Base-by-base conservation (phyloP, 176 grass and related monocot genomes). In the Eleusine coracana region DNA sequence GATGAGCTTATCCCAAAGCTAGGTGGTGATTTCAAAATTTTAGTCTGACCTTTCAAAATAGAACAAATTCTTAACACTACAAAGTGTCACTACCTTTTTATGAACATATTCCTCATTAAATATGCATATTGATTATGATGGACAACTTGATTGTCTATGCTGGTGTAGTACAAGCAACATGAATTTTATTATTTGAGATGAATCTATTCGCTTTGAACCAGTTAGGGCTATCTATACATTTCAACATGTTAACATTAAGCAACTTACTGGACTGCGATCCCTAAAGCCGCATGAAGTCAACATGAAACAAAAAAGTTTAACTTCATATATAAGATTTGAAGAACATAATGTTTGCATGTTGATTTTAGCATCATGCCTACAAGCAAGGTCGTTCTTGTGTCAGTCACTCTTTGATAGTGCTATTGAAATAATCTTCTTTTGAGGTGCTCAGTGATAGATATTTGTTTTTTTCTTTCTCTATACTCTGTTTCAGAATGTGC, bases 21-120 rank as follows among this genome's bases (percentile, higher is more conserved):
- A 74, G 64, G 20, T 16, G 40, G 9, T 66, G 28, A 15, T 31
- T 80, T 42, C 66, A 27, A 79, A 75, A 64, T 63, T 39, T 75
- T 80, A 74, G 42, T 46, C 62, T 83, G 84, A 83, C 84, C 25
- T 75, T 90, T 90, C 88, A 66, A 87, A 86, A 3, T 54, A 87
- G 80, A 90, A 87, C 80, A 86, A 55, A 75, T 78, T 69, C 84
- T 74, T 76, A 62, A 78, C 74, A 74, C 40, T 55, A 54, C 54
- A 83, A 86, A 90, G 84, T 83, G 84, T 38, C 54, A 45, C 44
- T 70, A 31, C 44, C 88, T 87, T 90, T 83, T 62, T 70, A 46
- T 70, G 60, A 50, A 64, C 63, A 87, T 83, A 86, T 90, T 79
- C 75, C 80, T 90, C 51, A n/a, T 25, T 62, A 82, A 68, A 62